phyloP scores from a whole-genome alignment of 2,329 filamentous ascomycete genomes.

The Cercospora sp. region DNA sequence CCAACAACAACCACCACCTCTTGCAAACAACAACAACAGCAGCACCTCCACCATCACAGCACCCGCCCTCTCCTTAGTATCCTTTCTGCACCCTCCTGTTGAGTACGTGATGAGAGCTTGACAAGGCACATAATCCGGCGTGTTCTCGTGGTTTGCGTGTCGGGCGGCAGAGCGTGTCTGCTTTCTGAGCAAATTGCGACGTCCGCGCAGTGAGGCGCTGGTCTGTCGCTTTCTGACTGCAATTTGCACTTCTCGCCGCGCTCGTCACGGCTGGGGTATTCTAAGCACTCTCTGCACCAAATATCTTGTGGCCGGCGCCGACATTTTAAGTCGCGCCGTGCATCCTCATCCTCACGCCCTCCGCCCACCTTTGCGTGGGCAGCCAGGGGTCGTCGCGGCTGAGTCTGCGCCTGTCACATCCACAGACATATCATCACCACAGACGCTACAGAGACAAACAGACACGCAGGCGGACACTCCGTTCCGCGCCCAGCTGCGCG shows the following conservation, averaged over 20 bases:
- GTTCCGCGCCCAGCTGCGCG: neutral
- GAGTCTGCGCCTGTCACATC: conserved; percentile 8
- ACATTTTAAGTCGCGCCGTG: conserved; percentile 31
- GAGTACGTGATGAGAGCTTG: conserved; percentile 28
- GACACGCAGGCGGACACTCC: conserved; percentile 4
- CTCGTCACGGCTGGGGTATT: conserved; percentile 18
- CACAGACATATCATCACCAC: neutral
- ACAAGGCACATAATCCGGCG: conserved; percentile 22
- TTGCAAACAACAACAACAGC: conserved; percentile 9
- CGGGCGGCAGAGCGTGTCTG: conserved; percentile 22
- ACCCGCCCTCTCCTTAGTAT: conserved; percentile 16
- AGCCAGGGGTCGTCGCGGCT: conserved; percentile 16
- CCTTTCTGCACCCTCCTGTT: conserved; percentile 16
- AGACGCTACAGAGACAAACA: conserved; percentile 1
- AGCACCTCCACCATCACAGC: conserved; percentile 8
- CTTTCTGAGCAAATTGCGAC: conserved; percentile 27
- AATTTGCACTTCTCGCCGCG: conserved; percentile 16
- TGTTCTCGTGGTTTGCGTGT: conserved; percentile 22
- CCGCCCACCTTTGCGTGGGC: conserved; percentile 14
- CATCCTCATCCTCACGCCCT: conserved; percentile 15
- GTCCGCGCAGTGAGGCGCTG: conserved; percentile 10
- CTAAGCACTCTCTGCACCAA: conserved; percentile 16
- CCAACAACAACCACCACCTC: neutral
- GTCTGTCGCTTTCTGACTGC: conserved; percentile 19
- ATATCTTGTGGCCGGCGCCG: conserved; percentile 19